Percentiles rank a stretch among this genome's conserved stretches.
phyloP scores from a whole-genome alignment of 352 stramenopile genomes.

The Aphanomyces cochlioides region DNA sequence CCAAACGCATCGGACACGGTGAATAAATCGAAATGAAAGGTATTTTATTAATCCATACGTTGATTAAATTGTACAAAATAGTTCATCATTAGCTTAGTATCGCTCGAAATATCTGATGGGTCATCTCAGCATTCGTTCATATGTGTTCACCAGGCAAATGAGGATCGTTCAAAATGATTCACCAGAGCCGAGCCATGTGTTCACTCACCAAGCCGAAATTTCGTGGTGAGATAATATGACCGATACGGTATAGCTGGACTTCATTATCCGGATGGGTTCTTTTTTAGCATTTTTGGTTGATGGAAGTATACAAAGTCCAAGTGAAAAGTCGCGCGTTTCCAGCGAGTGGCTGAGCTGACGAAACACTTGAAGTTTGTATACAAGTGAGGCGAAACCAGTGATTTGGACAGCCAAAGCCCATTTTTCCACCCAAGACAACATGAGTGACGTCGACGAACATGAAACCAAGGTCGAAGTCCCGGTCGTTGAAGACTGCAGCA shows the following conservation, averaged over 20 bases:
- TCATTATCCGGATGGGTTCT: conserved; percentile 9
- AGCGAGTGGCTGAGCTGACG: conserved; percentile 27
- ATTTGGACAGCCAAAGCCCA: conserved; percentile 6
- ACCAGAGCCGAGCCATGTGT: no score
- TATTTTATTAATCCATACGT: no score
- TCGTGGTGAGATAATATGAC: no score
- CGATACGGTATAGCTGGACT: not conserved
- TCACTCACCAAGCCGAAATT: no score
- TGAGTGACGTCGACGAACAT: conserved; percentile 74
- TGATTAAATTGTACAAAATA: no score
- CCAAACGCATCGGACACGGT: no score
- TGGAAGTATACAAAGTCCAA: conserved; percentile 12
- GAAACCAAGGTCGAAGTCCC: conserved; percentile 52
- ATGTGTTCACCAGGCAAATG: no score
- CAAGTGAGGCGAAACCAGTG: not conserved
- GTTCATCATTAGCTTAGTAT: no score
- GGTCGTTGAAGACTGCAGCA: conserved; percentile 79
- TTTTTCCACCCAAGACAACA: conserved; percentile 34
- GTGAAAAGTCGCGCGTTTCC: not conserved
- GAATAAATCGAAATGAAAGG: no score
- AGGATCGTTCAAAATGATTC: no score
- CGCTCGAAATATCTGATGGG: no score
- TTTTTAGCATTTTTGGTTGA: not conserved
- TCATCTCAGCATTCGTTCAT: no score
- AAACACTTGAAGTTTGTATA: conserved; percentile 5